Percentiles rank a stretch among this genome's conserved stretches.
These are phyloP conservation scores for Adansonia rubrostipa DNA, from an alignment of 441 rosid genomes.

Conservation along the genomic window DNA sequence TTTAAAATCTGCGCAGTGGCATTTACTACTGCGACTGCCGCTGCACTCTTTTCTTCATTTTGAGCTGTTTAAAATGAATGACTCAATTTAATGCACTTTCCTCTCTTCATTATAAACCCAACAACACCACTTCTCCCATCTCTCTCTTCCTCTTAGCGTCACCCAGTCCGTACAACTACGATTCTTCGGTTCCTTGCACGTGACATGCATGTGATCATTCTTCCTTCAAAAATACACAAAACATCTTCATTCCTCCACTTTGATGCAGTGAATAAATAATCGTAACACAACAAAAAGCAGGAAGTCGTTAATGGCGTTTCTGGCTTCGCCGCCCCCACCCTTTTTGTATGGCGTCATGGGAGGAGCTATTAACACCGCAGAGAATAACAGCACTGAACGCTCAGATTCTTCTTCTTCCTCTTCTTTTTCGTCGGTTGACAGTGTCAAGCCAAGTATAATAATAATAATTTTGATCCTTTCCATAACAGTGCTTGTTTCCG, in stretches of 20 bases:
- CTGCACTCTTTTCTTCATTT: neutral
- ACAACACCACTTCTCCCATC: neutral
- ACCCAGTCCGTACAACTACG: slow-evolving; percentile 20
- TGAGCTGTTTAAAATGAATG: slow-evolving; percentile 17
- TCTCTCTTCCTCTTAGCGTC: no score
- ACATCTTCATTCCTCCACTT: neutral
- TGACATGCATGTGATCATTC: no score
- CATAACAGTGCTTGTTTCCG: slow-evolving; percentile 58
- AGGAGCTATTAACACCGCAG: slow-evolving; percentile 9
- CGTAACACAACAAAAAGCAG: neutral
- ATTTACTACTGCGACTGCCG: slow-evolving; percentile 1
- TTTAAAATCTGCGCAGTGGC: slow-evolving; percentile 15
- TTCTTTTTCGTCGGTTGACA: slow-evolving; percentile 45
- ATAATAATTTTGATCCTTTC: slow-evolving; percentile 64
- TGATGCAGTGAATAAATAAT: slow-evolving; percentile 11
- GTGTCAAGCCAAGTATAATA: slow-evolving; percentile 62
- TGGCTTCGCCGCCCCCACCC: slow-evolving; percentile 30
- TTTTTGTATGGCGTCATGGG: slow-evolving; percentile 21
- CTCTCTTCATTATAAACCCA: neutral
- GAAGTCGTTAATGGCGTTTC: neutral
- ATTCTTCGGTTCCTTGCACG: neutral
- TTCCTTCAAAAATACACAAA: no score
- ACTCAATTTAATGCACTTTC: neutral
- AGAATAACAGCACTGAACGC: neutral
- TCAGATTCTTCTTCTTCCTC: slow-evolving; percentile 28